Conservation (phyloP, 2,329 filamentous ascomycete genomes). For the Alternaria sp. region DNA sequence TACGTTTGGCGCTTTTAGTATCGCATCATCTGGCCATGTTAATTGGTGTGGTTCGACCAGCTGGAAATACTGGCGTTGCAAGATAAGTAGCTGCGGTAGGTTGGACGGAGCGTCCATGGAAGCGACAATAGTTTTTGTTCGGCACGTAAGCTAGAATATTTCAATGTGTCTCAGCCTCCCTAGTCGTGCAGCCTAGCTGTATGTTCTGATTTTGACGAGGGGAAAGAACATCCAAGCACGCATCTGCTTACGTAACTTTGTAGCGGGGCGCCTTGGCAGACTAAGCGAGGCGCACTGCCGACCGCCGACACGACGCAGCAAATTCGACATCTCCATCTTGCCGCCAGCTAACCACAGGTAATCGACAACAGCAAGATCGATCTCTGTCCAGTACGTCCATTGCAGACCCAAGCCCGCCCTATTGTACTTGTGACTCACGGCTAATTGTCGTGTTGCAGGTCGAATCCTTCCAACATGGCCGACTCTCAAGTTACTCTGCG, state of each 20-base stretch:
- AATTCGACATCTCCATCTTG: conserved; percentile 41
- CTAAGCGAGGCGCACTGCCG: conserved; percentile 20
- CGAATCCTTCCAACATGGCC: conserved; percentile 73
- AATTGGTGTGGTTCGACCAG: conserved; percentile 67
- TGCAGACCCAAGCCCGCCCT: conserved; percentile 9
- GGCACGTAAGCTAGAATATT: not conserved
- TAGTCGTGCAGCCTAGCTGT: not conserved
- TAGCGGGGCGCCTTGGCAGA: conserved; percentile 20
- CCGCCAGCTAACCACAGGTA: conserved; percentile 41
- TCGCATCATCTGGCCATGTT: conserved; percentile 65
- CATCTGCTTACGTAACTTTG: conserved; percentile 31
- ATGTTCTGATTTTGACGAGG: not conserved
- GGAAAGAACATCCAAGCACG: conserved; percentile 3
- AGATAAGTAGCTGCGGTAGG: conserved; percentile 42
- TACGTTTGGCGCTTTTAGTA: conserved; percentile 65
- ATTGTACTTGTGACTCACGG: conserved; percentile 6
- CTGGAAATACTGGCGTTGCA: conserved; percentile 81
- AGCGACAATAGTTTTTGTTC: not conserved
- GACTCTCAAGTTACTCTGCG: conserved; percentile 69
- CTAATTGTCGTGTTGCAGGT: conserved; percentile 36
- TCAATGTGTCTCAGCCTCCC: not conserved
- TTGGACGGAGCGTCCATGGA: conserved; percentile 20
- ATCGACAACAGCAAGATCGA: conserved; percentile 44
- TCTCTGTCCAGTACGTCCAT: conserved; percentile 41
- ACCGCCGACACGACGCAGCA: conserved; percentile 22